Conservation (phyloP, 1,284 basidiomycete genomes). For the Agaricales sp. region DNA sequence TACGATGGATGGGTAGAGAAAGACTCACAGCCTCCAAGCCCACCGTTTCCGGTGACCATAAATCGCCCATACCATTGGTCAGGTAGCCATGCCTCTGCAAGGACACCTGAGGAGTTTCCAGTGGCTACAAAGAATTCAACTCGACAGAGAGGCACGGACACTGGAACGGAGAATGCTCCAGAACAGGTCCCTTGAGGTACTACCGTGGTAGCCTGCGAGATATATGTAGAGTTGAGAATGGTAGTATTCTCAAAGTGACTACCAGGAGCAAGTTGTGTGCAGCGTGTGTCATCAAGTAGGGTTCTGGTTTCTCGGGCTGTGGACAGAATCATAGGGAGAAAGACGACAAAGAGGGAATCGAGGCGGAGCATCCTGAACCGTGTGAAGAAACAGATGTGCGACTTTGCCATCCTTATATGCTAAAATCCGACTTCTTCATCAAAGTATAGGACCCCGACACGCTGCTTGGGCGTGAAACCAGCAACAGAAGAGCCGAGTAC, state of each 20-base stretch:
- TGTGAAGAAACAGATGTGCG: too few relatives aligned
- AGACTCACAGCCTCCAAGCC: conserved; percentile 16
- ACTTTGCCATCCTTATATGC: too few relatives aligned
- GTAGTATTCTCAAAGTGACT: not conserved
- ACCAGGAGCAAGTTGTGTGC: not conserved
- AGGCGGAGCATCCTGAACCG: too few relatives aligned
- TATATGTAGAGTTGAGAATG: not conserved
- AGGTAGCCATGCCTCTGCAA: conserved; percentile 13
- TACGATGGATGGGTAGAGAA: not conserved
- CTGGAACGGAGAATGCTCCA: not conserved
- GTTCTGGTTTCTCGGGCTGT: too few relatives aligned
- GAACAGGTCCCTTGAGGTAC: not conserved
- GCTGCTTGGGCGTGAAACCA: too few relatives aligned
- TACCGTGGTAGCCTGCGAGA: not conserved
- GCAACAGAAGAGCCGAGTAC: too few relatives aligned
- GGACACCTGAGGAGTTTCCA: not conserved
- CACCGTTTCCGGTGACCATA: conserved; percentile 15
- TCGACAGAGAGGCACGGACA: conserved; percentile 1
- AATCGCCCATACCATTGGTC: conserved; percentile 16
- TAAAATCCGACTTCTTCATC: too few relatives aligned
- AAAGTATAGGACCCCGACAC: too few relatives aligned
- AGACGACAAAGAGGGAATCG: too few relatives aligned
- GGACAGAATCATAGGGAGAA: too few relatives aligned
- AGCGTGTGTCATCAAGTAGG: too few relatives aligned
- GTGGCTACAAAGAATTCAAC: not conserved